Base-by-base conservation (phyloP, 176 grass and related monocot species). In the Lolium perenne region DNA sequence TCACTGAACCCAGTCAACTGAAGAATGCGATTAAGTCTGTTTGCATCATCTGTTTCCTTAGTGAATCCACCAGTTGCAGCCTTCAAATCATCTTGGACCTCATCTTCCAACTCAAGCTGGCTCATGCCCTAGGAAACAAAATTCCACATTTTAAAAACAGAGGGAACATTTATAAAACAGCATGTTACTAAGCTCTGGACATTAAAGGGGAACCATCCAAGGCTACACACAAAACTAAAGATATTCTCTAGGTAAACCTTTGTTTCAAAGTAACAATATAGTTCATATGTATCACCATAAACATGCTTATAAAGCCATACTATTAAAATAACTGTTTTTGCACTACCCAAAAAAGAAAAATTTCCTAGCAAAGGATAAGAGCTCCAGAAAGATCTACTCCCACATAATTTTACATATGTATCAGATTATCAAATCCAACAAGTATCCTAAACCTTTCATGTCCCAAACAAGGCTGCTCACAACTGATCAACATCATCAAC, bases 1-100 rank as follows among this genome's bases (percentile, higher is more conserved):
- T 92, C 91, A 17, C 87, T 89, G 40, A 92, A 92, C 26, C 87
- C 91, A 45, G 91, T 92, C 69, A 92, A 85, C n/a, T 92, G 87
- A 82, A 92, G 84, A 79, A 92, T 84, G 50, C 87, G 84, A 73
- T 90, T 92, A 59, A 92, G 73, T 59, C 73, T 85, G 73, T 82
- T 86, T 59, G 76, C 87, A 62, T 90, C 87, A 45, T 92, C 84
- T 54, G 74, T 13, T 40, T 92, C 87, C 67, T 87, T 92, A 29
- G 87, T 92, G 41, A 92, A 93, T 64, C 89, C 91, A 82, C 91
- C 91, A 87, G 88, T 90, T 49, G 91, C 88, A 81, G 87, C 83
- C 71, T 93, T 93, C 67, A 93, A 77, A 76, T 93, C 91, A 83
- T 93, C 91, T 79, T 93, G 88, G 53, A 93, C 91, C 61, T 90